Evolutionary conservation across 257 asterid genomes (phyloP), one percentile per base, ranked within the genome.

Genomic region (Fraxinus quadrangulata): DNA sequence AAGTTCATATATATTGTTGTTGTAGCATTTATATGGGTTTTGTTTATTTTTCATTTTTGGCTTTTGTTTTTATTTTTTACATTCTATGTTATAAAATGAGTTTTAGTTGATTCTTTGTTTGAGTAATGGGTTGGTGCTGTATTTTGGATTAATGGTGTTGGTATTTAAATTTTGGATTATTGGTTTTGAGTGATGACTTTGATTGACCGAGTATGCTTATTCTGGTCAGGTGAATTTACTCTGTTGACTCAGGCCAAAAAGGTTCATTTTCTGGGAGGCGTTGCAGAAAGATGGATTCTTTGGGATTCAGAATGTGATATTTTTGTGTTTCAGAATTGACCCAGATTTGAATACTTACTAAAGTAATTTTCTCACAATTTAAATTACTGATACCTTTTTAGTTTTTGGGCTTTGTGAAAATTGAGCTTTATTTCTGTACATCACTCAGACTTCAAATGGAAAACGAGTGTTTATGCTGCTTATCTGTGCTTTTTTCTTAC

Each of bases 11-110:
- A 81, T 79, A 16, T 34, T 75, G 59, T 31, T 70, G 78, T 79
- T 87, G 77, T 86, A 78, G 71, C 83, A 11, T 78, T 70, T 76
- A 74, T 79, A 74, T 76, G 84, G 85, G 86, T 76, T 84, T 45
- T 10, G 31, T 72, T 49, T 23, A 26, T 13, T 45, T 45, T 42
- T 23, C 37, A 30, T 40, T 26, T 45, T 37, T 72, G 61, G 23
- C 23, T 40, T 11, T 40, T 21, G 3, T 26, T 71, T 70, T 37
- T n/a, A 10, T 1, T 45, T 17, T 40, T 71, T 21, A 21, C 19
- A 0, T 72, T 26, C 5, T 6, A 37, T 70, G 45, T 37, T 17
- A 8, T 37, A 30, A 70, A 37, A 70, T 39, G 56, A 28, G 74
- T 49, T 37, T 37, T 40, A 36, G 13, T 11, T 24, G 66, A 6